Evolutionary conservation across 805 yeast genomes (phyloP).

Genomic region (Candida arabinofermentans): DNA sequence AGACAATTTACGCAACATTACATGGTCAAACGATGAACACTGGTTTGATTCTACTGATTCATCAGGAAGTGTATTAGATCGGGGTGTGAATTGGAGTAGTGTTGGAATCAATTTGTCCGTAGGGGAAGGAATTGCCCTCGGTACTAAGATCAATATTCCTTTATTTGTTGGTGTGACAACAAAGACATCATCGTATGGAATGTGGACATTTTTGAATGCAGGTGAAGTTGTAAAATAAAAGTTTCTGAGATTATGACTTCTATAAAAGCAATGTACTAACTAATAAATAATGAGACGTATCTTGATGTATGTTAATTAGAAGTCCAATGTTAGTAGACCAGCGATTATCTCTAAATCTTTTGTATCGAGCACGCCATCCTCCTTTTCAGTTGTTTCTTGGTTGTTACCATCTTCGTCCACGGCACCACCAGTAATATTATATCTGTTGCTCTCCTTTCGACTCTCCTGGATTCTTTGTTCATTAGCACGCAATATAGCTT

Average conservation of each 20-base stretch:
- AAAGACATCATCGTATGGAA: background rate
- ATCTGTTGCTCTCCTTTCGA: constrained; percentile 12
- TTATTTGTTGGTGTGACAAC: constrained; percentile 19
- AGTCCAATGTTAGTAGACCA: constrained; percentile 55
- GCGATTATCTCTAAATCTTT: constrained; percentile 52
- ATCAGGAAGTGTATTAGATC: constrained; percentile 14
- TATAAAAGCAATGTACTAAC: no score
- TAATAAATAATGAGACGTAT: no score
- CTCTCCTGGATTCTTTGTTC: constrained; percentile 39
- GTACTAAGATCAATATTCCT: constrained; percentile 12
- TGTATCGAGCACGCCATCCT: constrained; percentile 42
- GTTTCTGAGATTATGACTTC: background rate
- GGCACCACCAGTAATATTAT: constrained; percentile 11
- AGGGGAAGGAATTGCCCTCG: background rate
- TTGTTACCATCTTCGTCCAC: constrained; percentile 37
- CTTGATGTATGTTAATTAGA: no score
- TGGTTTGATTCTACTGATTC: constrained; percentile 3
- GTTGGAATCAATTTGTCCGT: constrained; percentile 21
- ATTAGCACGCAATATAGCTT: constrained; percentile 55
- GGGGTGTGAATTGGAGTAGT: constrained; percentile 28
- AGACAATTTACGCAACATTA: constrained; percentile 3
- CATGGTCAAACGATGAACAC: constrained; percentile 3
- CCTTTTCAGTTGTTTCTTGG: constrained; percentile 16
- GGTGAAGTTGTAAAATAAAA: constrained; percentile 3
- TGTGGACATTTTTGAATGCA: constrained; percentile 1